Evolutionary conservation across 345 rosid species (phyloP).

Genomic region (Heritiera fomes): DNA sequence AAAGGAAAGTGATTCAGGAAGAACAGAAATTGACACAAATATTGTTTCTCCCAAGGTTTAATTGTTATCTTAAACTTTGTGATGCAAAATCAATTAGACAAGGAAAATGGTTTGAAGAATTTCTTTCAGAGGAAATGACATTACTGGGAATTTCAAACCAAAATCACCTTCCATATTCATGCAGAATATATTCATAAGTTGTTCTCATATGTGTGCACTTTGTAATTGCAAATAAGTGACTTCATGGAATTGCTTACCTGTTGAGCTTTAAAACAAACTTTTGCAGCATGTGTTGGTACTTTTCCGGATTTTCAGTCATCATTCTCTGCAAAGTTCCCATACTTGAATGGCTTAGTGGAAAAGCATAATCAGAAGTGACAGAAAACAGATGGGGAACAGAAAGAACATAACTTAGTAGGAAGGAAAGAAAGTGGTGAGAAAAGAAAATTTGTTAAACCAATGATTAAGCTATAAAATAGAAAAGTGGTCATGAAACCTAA

Average conservation of each 20-base stretch:
- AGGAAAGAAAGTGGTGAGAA: no score
- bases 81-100: not conserved
- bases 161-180: not conserved
- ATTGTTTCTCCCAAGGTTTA: not conserved
- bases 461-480: no score
- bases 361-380: not conserved
- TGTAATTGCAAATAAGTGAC: not conserved
- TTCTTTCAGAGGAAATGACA: not conserved
- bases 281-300: slow-evolving; percentile 93
- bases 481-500: no score
- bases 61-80: not conserved
- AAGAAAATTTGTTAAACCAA: no score
- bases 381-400: not conserved
- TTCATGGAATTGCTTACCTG: slow-evolving; percentile 52
- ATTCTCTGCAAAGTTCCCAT: slow-evolving; percentile 66
- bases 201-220: not conserved
- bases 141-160: not conserved
- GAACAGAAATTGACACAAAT: not conserved
- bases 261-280: slow-evolving; percentile 92
- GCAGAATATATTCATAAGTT: not conserved
- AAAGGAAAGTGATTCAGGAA: slow-evolving; percentile 2
- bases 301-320: slow-evolving; percentile 98
- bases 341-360: slow-evolving; percentile 29
- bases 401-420: no score
- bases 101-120: not conserved